Evolutionary conservation across 495 filamentous ascomycete genomes (phyloP).

Genomic region (Terfezia claveryi): DNA sequence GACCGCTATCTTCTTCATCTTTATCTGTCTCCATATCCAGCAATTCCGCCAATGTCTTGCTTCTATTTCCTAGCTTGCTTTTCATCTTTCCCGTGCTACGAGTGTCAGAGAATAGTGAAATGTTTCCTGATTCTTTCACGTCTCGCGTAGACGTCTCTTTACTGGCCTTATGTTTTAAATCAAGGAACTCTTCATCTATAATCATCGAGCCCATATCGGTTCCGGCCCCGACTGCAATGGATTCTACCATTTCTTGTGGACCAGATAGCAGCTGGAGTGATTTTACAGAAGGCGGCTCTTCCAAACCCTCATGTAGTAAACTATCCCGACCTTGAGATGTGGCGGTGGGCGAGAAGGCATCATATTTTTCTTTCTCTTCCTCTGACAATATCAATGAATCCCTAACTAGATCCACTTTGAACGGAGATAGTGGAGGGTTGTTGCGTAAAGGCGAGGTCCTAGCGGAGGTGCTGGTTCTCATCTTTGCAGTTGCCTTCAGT

Average conservation of each 20-base stretch:
- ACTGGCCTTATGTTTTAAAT: no score
- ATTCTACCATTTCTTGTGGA: no score
- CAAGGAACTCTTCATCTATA: not conserved
- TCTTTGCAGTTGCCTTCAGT: not conserved
- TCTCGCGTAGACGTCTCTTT: not conserved
- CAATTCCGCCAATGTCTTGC: not conserved
- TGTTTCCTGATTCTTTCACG: not conserved
- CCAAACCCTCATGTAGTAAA: no score
- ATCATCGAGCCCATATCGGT: not conserved
- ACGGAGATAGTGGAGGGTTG: not conserved
- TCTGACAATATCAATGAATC: not conserved
- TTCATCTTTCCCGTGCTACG: not conserved
- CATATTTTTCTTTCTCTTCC: not conserved
- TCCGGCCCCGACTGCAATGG: not conserved
- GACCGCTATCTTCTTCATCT: not conserved
- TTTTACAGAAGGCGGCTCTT: no score
- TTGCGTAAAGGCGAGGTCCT: not conserved
- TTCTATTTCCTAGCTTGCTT: not conserved
- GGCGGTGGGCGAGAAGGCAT: not conserved
- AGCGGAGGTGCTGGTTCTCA: not conserved
- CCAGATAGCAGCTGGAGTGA: no score
- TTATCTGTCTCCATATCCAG: not conserved
- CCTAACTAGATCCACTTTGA: not conserved
- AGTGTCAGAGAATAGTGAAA: not conserved
- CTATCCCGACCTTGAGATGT: not conserved